Evolutionary conservation across 441 rosid species (phyloP), one percentile per base, ranked within the genome.

Genomic region (Euphorbia schlechtendalii): DNA sequence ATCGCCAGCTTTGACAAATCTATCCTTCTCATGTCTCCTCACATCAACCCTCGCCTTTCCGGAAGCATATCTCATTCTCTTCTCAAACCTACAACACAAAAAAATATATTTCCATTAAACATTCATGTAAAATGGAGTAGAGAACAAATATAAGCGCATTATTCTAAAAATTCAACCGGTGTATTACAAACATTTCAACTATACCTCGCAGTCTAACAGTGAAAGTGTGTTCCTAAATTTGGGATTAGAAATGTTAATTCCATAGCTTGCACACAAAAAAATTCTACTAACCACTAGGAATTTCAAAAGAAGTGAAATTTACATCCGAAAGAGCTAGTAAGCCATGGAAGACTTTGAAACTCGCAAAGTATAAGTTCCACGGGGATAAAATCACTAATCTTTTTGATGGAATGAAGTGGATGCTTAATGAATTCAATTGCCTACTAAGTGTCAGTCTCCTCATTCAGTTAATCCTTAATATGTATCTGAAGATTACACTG

Each of bases 21-120:
- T 75, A 7, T 98, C 99, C 82, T 95, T 95, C 38, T 84, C 99
- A 20, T 98, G 93, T 80, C 78, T 92, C 80, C 99, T 84, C 56
- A 89, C 98, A 63, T 95, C 98, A 58, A 98, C 99, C 81, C 99
- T 89, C 70, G 98, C 99, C 84, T 95, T 95, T 57, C 99, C 97
- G 51, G 98, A 90, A 30, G 87, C 99, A 64, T 95, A 95, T 77
- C 99, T 82, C 71, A 95, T 97, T 72, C 56, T 83, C 85, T 92
- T 95, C 68, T 88, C 97, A 80, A 95, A 95, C 89, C 99, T 95
- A 59, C 59, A 46, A 68, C 52, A 62, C 40, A 45, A 20, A 4
- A 43, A 2, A 66, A 60, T 46, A 28, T n/a, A n/a, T 25, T 63
- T 55, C 56, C 9, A 45, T 65, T 36, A 64, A 70, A 63, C 61